These are phyloP conservation scores for Orychophragmus violaceus DNA, from an alignment of 345 rosid genomes.

Conservation along the genomic window DNA sequence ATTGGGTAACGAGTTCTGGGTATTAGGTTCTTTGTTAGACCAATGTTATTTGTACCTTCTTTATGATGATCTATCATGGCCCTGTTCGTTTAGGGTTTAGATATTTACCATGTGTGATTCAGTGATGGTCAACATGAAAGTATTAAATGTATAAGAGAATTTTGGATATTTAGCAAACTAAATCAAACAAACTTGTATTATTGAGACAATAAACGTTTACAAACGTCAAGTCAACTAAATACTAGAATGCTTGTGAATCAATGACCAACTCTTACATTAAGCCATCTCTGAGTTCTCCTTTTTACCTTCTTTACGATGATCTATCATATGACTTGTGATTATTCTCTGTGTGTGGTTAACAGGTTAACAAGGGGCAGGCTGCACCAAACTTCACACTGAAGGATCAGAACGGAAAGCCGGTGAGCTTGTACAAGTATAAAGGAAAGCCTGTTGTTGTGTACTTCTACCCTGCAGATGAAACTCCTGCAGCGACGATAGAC, in stretches of 20 bases:
- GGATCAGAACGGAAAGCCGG: constrained; percentile 81
- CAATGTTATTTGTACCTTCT: no score
- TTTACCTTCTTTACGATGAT: not conserved
- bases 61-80: no score
- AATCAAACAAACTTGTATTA: not conserved
- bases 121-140: not conserved
- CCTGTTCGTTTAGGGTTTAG: no score
- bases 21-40: not conserved
- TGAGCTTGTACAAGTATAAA: constrained; percentile 67
- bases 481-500: no score
- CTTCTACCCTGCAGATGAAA: constrained; percentile 96
- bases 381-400: constrained; percentile 83
- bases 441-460: constrained; percentile 94
- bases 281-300: not conserved
- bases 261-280: not conserved
- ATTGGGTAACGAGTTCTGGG: not conserved
- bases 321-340: not conserved
- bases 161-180: not conserved
- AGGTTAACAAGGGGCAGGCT: constrained; percentile 73
- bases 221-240: not conserved
- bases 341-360: not conserved
- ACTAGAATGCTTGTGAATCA: not conserved
- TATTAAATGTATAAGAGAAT: not conserved
- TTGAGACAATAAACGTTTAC: not conserved
- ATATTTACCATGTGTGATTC: no score